Conservation (phyloP, 1,284 basidiomycete species). For the Ustilago esculenta region DNA sequence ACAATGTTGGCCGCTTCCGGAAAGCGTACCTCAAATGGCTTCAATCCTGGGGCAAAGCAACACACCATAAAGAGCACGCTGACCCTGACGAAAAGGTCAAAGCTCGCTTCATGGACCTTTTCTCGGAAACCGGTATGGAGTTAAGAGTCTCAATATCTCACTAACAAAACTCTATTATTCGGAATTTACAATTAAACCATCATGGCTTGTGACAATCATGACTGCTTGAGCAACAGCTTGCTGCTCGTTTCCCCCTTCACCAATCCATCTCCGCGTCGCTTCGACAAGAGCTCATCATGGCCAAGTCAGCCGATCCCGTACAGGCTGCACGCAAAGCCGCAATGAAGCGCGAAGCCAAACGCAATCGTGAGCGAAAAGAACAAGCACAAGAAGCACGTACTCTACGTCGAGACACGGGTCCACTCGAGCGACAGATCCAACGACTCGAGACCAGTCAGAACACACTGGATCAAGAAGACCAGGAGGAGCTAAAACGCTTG, state of each 20-base stretch:
- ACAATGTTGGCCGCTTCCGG: constrained; percentile 18
- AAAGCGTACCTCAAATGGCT: constrained; percentile 32
- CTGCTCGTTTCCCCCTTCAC: no score
- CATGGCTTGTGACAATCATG: no score
- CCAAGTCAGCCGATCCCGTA: constrained; percentile 60
- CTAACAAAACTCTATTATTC: no score
- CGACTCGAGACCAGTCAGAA: constrained; percentile 29
- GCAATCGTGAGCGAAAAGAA: constrained; percentile 62
- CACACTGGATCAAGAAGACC: constrained; percentile 24
- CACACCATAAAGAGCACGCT: constrained; percentile 39
- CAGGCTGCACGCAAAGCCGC: constrained; percentile 67
- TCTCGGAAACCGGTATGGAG: constrained; percentile 47
- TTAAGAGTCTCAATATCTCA: constrained; percentile 7
- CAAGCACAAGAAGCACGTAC: constrained; percentile 54
- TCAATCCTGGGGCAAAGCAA: constrained; percentile 25
- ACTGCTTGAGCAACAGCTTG: no score
- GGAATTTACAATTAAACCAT: no score
- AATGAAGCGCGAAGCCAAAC: constrained; percentile 43
- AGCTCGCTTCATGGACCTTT: constrained; percentile 22
- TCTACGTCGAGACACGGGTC: constrained; percentile 31
- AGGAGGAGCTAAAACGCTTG: constrained; percentile 42
- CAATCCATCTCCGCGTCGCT: no score
- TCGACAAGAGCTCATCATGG: constrained; percentile 15
- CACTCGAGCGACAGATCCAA: constrained; percentile 52
- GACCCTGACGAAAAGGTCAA: constrained; percentile 25